Conservation (phyloP, 2,329 filamentous ascomycete species). For the Trichoderma cornu-damae region DNA sequence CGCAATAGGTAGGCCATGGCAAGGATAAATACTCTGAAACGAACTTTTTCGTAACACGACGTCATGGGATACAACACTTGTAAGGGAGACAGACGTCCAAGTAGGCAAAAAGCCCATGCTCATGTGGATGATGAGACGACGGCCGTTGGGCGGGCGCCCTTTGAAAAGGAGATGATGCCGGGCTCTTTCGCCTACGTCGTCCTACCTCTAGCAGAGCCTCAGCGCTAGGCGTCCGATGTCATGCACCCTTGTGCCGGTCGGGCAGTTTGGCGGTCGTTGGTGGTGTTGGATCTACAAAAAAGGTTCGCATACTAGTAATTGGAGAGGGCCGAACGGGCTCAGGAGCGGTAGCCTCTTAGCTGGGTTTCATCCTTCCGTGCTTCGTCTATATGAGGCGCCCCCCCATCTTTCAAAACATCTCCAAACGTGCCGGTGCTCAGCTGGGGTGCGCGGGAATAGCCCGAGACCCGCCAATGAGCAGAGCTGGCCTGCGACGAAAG, state of each 20-base stretch:
- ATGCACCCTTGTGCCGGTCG: background rate
- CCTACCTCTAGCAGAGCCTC: background rate
- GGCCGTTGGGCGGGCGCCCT: background rate
- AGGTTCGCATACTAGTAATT: background rate
- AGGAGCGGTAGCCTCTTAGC: slow-evolving; percentile 8
- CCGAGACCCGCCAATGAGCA: slow-evolving; percentile 4
- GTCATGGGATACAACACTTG: background rate
- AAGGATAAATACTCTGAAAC: background rate
- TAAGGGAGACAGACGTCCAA: too few relatives aligned
- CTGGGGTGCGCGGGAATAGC: slow-evolving; percentile 1
- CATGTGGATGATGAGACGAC: background rate
- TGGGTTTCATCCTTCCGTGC: slow-evolving; percentile 12
- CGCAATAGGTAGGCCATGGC: background rate
- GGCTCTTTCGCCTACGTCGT: slow-evolving; percentile 3
- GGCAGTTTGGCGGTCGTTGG: background rate
- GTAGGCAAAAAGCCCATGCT: background rate
- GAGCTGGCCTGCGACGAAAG: background rate
- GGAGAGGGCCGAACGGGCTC: background rate
- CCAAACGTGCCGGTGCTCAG: slow-evolving; percentile 1
- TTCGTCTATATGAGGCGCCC: slow-evolving; percentile 10
- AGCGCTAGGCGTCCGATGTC: background rate
- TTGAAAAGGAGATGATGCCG: background rate
- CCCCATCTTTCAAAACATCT: slow-evolving; percentile 14
- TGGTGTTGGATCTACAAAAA: background rate
- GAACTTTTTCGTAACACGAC: background rate